Conservation (phyloP, 164 flowering plant species). For the Liquidambar formosana region DNA sequence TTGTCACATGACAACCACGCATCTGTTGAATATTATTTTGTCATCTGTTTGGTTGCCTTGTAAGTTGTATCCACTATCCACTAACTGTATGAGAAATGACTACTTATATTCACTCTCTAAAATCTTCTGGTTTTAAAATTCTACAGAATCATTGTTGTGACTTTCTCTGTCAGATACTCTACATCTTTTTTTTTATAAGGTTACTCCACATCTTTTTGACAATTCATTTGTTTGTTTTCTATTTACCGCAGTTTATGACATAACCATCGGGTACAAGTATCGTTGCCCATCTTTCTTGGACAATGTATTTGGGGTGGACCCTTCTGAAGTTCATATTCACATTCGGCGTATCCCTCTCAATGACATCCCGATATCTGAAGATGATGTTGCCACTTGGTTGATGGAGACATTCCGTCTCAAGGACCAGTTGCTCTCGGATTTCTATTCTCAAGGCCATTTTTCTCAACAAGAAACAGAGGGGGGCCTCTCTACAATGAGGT, state of each 20-base stretch:
- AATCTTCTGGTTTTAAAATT: neutral
- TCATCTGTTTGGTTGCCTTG: too few relatives aligned
- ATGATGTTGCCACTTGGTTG: slow-evolving; percentile 60
- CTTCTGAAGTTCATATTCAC: slow-evolving; percentile 89
- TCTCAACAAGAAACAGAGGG: slow-evolving; percentile 58
- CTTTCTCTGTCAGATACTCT: neutral
- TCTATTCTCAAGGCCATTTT: slow-evolving; percentile 59
- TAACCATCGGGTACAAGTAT: slow-evolving; percentile 83
- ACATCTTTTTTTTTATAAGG: too few relatives aligned
- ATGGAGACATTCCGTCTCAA: slow-evolving; percentile 53
- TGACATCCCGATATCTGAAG: slow-evolving; percentile 63
- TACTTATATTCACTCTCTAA: neutral
- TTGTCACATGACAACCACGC: too few relatives aligned
- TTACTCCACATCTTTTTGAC: too few relatives aligned
- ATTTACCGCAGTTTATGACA: slow-evolving; percentile 70
- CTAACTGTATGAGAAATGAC: too few relatives aligned
- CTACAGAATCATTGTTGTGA: neutral
- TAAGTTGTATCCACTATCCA: too few relatives aligned
- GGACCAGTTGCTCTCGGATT: slow-evolving; percentile 68
- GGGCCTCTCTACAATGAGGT: slow-evolving; percentile 55
- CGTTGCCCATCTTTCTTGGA: slow-evolving; percentile 68
- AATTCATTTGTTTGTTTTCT: neutral
- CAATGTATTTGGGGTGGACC: slow-evolving; percentile 81
- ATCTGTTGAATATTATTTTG: too few relatives aligned
- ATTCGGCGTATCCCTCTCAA: slow-evolving; percentile 49